A percentile compares a stretch with the other conserved stretches of the same genome.
Evolutionary conservation across 345 rosid genomes (phyloP).

Genomic region (Hirschfeldia incana): DNA sequence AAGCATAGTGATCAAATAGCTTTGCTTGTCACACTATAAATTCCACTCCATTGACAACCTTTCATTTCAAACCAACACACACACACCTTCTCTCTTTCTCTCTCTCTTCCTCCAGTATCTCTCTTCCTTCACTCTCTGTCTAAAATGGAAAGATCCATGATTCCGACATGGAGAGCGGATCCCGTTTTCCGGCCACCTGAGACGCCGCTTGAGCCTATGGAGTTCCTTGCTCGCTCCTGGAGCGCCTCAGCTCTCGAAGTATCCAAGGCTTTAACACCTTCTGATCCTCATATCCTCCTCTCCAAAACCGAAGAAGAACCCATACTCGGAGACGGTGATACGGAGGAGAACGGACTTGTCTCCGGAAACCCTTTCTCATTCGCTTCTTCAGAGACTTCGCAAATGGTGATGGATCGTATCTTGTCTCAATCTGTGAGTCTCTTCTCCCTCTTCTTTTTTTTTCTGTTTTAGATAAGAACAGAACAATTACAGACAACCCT

Average conservation of each 20-base stretch:
- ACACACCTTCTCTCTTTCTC: neutral
- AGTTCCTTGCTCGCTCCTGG: slow-evolving; percentile 95
- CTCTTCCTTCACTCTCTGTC: neutral
- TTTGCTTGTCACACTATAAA: slow-evolving; percentile 35
- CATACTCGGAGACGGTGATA: slow-evolving; percentile 43
- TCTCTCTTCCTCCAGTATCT: neutral
- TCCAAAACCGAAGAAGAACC: slow-evolving; percentile 62
- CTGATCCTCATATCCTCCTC: slow-evolving; percentile 51
- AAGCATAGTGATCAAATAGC: slow-evolving; percentile 26
- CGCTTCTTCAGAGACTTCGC: slow-evolving; percentile 94
- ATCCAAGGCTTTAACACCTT: slow-evolving; percentile 68
- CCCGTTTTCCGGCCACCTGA: slow-evolving; percentile 80
- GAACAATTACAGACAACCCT: slow-evolving; percentile 36
- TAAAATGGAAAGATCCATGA: slow-evolving; percentile 57
- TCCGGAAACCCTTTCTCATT: slow-evolving; percentile 93
- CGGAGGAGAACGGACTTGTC: slow-evolving; percentile 61
- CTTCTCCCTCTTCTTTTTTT: neutral
- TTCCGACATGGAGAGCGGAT: slow-evolving; percentile 66
- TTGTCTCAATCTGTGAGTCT: slow-evolving; percentile 95
- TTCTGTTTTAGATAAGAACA: slow-evolving; percentile 18
- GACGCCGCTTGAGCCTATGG: slow-evolving; percentile 91
- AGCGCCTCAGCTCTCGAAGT: slow-evolving; percentile 86
- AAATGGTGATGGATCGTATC: slow-evolving; percentile 97
- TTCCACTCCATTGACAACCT: slow-evolving; percentile 21
- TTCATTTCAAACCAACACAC: slow-evolving; percentile 27